phyloP scores from a whole-genome alignment of 176 grass and related monocot genomes.

The Ensete ventricosum region DNA sequence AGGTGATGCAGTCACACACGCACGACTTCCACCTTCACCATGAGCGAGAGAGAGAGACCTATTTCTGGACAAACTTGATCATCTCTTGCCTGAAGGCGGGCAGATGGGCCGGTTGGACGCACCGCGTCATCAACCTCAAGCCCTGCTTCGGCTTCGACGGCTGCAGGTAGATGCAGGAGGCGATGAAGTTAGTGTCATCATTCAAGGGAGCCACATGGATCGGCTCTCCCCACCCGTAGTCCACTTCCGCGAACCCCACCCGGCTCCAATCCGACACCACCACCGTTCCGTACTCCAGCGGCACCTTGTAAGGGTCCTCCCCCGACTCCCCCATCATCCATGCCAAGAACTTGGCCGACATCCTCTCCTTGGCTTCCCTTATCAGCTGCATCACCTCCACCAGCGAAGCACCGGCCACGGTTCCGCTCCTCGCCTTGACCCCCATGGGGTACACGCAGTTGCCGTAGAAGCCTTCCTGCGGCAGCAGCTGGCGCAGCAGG shows the following conservation, averaged over 20 bases:
- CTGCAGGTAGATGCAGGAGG: constrained; percentile 49
- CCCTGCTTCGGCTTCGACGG: constrained; percentile 45
- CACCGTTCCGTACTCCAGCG: constrained; percentile 53
- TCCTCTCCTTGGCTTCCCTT: constrained; percentile 39
- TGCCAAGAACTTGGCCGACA: constrained; percentile 29
- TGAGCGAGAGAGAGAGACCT: too few species aligned
- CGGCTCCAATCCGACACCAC: constrained; percentile 66
- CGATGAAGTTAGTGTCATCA: constrained; percentile 42
- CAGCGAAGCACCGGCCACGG: constrained; percentile 30
- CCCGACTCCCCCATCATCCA: constrained; percentile 38
- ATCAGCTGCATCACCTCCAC: constrained; percentile 34
- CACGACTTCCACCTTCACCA: too few species aligned
- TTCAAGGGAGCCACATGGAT: constrained; percentile 52
- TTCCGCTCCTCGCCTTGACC: constrained; percentile 26
- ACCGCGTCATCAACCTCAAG: constrained; percentile 53
- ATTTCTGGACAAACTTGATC: constrained; percentile 25
- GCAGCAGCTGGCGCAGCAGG: constrained; percentile 42
- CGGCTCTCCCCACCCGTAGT: constrained; percentile 54
- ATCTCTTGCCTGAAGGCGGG: constrained; percentile 39
- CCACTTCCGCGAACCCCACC: constrained; percentile 56
- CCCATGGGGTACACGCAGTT: constrained; percentile 54
- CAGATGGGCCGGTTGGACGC: constrained; percentile 46
- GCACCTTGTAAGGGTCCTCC: constrained; percentile 43
- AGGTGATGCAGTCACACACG: too few species aligned
- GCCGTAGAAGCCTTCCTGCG: constrained; percentile 56